Evolutionary conservation across 495 filamentous ascomycete species (phyloP), one percentile per base, ranked within the genome.

Genomic region (Neurospora tetraspora): DNA sequence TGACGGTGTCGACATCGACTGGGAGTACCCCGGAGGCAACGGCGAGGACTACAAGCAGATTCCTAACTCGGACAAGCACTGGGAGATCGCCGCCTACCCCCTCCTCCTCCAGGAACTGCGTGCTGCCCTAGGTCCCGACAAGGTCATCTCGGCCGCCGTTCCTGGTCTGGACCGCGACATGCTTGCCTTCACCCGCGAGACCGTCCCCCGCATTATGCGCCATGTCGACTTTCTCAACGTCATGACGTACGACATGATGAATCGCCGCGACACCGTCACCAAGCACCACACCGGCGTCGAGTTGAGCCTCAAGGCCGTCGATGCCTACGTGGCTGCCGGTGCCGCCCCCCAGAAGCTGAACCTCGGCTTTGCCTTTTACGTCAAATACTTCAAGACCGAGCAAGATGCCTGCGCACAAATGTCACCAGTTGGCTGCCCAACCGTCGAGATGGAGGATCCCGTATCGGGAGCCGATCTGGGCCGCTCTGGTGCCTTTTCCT

Each of bases 11-110:
- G 92, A 94, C 73, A 88, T 93, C 71, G 91, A 94, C 77, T 94
- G 92, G 91, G 91, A 94, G 75, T 94, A 93, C 77, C 91, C 92
- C 2, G 91, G 91, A 39, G 92, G 92, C 59, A 93, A 94, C 77
- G 91, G 91, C 31, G 86, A 91, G 69, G 90, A 93, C 79, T 94
- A 93, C 84, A 93, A 90, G 72, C 74, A 86, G 70, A 77, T 85
- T 9, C 89, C 91, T n/a, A 93, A 93, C 80, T 81, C 83, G 0
- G 77, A 81, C 36, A 90, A 89, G 72, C 79, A 81, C 16, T 87
- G 84, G 83, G 89, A 94, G 76, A 88, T 93, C 65, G 79, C 83
- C 69, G 88, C 88, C 3, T 93, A 89, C 76, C 89, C 90, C 0
- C 79, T 87, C 43, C 83, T 94, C 38, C 85, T 94, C 5, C 78